Conservation (phyloP, 2,329 filamentous ascomycete genomes). For the Fusarium sp. region DNA sequence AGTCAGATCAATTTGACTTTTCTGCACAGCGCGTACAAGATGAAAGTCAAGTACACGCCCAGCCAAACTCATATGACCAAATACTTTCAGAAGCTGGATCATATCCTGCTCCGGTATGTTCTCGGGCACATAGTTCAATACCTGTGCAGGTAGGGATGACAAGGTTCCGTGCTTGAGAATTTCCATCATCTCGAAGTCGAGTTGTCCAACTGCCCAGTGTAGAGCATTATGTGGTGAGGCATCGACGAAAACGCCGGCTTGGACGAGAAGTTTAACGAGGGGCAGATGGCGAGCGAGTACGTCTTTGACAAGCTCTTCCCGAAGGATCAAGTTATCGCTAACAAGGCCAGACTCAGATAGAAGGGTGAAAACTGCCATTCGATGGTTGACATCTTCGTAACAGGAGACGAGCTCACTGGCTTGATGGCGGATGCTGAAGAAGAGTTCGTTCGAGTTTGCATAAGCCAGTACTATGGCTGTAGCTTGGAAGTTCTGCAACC, state of each 20-base stretch:
- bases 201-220: not conserved
- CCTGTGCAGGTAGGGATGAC: not conserved
- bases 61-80: constrained; percentile 4
- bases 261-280: constrained; percentile 6
- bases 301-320: constrained; percentile 13
- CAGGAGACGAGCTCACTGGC: not conserved
- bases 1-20: not conserved
- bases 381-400: not conserved
- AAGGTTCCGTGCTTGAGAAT: not conserved
- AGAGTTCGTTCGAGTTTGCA: not conserved
- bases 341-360: constrained; percentile 1
- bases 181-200: constrained; percentile 18
- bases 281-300: not conserved
- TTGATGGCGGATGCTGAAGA: not conserved
- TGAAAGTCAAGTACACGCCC: not conserved
- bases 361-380: not conserved
- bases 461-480: constrained; percentile 15
- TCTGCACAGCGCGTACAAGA: not conserved
- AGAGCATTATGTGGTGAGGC: constrained; percentile 9
- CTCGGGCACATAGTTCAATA: not conserved
- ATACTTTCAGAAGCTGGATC: constrained; percentile 3
- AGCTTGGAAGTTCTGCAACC: not conserved
- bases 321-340: not conserved
- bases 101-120: not conserved
- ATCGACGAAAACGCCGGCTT: constrained; percentile 6